Percentiles rank a stretch among this genome's conserved stretches.
Evolutionary conservation across 306 rosid species (phyloP).

Genomic region (Hippophae gyantsensis): DNA sequence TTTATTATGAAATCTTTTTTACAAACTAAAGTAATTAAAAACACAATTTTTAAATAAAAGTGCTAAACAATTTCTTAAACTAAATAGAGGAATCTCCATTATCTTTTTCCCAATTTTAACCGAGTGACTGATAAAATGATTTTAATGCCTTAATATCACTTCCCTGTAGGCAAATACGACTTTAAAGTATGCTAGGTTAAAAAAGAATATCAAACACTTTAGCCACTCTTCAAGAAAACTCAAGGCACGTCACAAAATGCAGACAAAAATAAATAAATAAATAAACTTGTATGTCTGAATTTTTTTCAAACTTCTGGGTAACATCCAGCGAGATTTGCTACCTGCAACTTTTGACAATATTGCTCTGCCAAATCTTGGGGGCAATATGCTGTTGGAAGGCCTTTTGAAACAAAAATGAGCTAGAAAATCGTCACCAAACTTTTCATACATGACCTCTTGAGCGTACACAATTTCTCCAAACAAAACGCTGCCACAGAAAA

Average conservation of each 20-base stretch:
- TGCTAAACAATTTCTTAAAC: no score
- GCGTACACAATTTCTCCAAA: constrained; percentile 95
- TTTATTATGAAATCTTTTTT: no score
- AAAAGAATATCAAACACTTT: neutral
- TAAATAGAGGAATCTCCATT: no score
- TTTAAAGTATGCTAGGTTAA: neutral
- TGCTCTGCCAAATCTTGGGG: constrained; percentile 73
- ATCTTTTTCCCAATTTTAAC: no score
- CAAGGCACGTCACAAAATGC: no score
- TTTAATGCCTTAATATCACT: constrained; percentile 71
- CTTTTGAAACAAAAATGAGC: constrained; percentile 39
- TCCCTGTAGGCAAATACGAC: constrained; percentile 39
- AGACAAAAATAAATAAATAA: no score
- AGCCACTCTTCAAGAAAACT: neutral
- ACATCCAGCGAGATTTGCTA: no score
- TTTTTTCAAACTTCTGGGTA: no score
- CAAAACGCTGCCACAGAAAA: constrained; percentile 50
- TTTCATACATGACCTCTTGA: constrained; percentile 93
- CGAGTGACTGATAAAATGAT: constrained; percentile 62
- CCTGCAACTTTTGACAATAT: constrained; percentile 85
- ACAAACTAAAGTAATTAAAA: no score
- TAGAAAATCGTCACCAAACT: constrained; percentile 75
- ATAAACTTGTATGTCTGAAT: no score
- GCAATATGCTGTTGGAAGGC: constrained; percentile 67
- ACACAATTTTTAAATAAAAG: no score